Base-by-base conservation (phyloP, 2,329 filamentous ascomycete genomes). In the Huntiella abstrusa region DNA sequence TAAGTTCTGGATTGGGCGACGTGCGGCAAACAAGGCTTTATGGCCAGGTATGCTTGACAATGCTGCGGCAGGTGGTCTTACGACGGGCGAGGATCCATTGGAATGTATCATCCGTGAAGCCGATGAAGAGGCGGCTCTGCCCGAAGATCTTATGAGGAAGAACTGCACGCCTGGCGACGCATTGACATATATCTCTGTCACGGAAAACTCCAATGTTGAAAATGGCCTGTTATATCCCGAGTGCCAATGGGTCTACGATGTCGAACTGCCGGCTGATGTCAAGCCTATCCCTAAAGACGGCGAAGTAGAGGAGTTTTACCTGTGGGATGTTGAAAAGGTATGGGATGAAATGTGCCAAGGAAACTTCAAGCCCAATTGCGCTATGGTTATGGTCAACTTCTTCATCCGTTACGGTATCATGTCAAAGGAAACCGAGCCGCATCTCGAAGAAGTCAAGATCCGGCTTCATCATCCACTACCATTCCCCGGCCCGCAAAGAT, bases 21-120 rank as follows among this genome's bases (percentile, higher is more conserved):
- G 91, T 7, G 74, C 86, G 10, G 68, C 67, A 43, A 73, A 67
- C 49, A 98, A 96, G 66, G 75, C 83, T 53, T 95, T 86, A 0
- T 98, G 88, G 57, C 80, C 81, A 0, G 73, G 81, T n/a, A 87
- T 95, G 72, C 68, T 98, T 53, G 91, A 98, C 61, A 98, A 96
- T 60, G 86, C 86, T 1, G 91, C 93, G 5, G 91, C 87, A 0
- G 73, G 73, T n/a, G 73, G 64, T 0, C 77, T 96, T 53, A 77
- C 80, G 59, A 83, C 83, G 0, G 81, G 79, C 11, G 87, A 95
- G 59, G 70, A 70, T 16, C 81, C 83, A 0, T 80, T 86, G 42
- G 85, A 88, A 57, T 85, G 81, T 58, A 64, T 94, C 45, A 70
- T 95, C 15, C 75, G 88, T 46, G 91, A 98, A 62, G 80, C 80